Conservation (phyloP, 495 filamentous ascomycete species). For the Penicillium canariense region DNA sequence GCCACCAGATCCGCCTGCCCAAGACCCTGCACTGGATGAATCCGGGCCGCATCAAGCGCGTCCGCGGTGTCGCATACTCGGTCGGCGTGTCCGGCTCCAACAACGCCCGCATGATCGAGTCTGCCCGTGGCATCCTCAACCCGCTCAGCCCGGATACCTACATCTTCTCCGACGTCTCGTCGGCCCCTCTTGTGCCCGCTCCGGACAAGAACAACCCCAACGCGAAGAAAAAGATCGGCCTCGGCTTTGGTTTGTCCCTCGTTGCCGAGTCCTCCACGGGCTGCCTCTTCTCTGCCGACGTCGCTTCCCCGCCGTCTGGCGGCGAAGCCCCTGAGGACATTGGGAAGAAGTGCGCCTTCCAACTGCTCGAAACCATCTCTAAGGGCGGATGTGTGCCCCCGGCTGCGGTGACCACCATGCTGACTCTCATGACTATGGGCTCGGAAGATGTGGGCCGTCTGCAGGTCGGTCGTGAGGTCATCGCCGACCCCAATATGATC, state of each 20-base stretch:
- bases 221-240: slow-evolving; percentile 66
- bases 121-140: slow-evolving; percentile 84
- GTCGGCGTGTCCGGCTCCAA: slow-evolving; percentile 87
- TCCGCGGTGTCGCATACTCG: slow-evolving; percentile 90
- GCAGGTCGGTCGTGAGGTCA: slow-evolving; percentile 62
- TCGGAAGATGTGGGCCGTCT: slow-evolving; percentile 68
- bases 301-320: slow-evolving; percentile 74
- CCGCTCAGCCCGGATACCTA: slow-evolving; percentile 83
- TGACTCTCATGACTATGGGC: slow-evolving; percentile 96
- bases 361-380: slow-evolving; percentile 78
- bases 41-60: slow-evolving; percentile 79
- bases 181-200: slow-evolving; percentile 67
- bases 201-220: slow-evolving; percentile 57
- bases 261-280: slow-evolving; percentile 89
- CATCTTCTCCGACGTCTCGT: slow-evolving; percentile 70
- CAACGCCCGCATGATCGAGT: slow-evolving; percentile 93
- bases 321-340: slow-evolving; percentile 86
- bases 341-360: slow-evolving; percentile 81
- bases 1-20: slow-evolving; percentile 84
- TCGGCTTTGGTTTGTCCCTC: slow-evolving; percentile 87
- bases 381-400: slow-evolving; percentile 78
- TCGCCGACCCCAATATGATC: slow-evolving; percentile 76
- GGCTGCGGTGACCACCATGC: slow-evolving; percentile 64
- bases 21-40: slow-evolving; percentile 91
- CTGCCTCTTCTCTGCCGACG: slow-evolving; percentile 82